These are phyloP conservation scores for Emericellopsis terricola DNA, from an alignment of 495 filamentous ascomycete species.

Conservation along the genomic window DNA sequence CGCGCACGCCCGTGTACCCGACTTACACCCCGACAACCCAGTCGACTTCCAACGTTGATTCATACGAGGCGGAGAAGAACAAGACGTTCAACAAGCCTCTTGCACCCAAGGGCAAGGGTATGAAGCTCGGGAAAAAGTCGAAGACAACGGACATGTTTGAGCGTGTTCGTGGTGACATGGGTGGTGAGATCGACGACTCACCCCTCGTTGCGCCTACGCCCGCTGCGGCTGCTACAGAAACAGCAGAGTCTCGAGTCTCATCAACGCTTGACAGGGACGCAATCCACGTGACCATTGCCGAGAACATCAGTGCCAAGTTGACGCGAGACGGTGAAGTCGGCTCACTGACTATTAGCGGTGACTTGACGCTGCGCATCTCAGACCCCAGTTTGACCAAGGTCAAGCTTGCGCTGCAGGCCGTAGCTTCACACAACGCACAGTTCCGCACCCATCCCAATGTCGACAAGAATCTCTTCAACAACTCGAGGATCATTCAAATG, in stretches of 20 bases:
- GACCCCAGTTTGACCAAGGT: constrained; percentile 77
- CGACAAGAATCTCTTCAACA: constrained; percentile 68
- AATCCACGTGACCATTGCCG: constrained; percentile 71
- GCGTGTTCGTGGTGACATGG: constrained; percentile 76
- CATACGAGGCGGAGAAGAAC: constrained; percentile 93
- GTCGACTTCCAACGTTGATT: constrained; percentile 59
- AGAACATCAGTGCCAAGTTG: constrained; percentile 73
- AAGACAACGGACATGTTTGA: constrained; percentile 95
- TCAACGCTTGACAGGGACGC: constrained; percentile 56
- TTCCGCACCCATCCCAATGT: constrained; percentile 93
- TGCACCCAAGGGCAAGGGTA: constrained; percentile 79
- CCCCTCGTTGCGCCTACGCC: constrained; percentile 49
- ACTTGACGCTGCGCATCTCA: constrained; percentile 73
- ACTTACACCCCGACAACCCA: constrained; percentile 73
- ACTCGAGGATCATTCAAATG: constrained; percentile 62
- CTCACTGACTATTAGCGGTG: constrained; percentile 74
- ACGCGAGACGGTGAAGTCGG: constrained; percentile 71
- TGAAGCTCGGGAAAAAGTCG: constrained; percentile 97
- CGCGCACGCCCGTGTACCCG: constrained; percentile 65
- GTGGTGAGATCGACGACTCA: constrained; percentile 54
- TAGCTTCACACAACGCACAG: constrained; percentile 59
- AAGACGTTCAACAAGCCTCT: constrained; percentile 51
- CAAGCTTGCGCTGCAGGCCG: constrained; percentile 60
- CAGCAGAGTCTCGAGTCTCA: constrained; percentile 35
- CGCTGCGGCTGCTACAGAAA: constrained; percentile 29